Conservation (phyloP, 2,329 filamentous ascomycete species). For the Leptographium wingfieldii region DNA sequence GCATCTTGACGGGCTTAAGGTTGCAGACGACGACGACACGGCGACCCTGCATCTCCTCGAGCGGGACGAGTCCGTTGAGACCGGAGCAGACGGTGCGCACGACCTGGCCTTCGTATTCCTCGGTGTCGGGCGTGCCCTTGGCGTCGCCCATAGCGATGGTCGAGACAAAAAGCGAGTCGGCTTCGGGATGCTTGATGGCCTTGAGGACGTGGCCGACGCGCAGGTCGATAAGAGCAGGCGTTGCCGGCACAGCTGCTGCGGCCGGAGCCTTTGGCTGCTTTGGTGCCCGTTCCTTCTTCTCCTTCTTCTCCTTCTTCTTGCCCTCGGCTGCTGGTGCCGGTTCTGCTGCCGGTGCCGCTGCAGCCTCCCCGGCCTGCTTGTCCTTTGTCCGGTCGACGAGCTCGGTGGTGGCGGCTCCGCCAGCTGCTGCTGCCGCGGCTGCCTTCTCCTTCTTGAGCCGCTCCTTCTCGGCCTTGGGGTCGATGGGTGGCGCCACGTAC, state of each 20-base stretch:
- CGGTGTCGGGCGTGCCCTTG: constrained; percentile 74
- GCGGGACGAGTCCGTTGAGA: constrained; percentile 79
- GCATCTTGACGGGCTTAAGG: constrained; percentile 98
- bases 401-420: constrained; percentile 31
- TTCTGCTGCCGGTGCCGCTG: constrained; percentile 27
- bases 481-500: constrained; percentile 78
- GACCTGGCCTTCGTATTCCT: constrained; percentile 80
- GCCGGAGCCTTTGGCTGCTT: constrained; percentile 58
- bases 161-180: constrained; percentile 88
- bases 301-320: constrained; percentile 79
- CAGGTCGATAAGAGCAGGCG: constrained; percentile 81
- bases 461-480: constrained; percentile 93
- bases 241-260: constrained; percentile 64
- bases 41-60: constrained; percentile 93
- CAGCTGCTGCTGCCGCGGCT: constrained; percentile 41
- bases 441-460: constrained; percentile 93
- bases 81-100: constrained; percentile 95
- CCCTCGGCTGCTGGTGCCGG: constrained; percentile 16
- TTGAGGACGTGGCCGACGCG: constrained; percentile 96
- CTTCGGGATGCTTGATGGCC: constrained; percentile 88
- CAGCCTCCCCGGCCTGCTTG: constrained; percentile 36
- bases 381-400: constrained; percentile 48
- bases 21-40: constrained; percentile 96
- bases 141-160: constrained; percentile 91
- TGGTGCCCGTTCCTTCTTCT: constrained; percentile 81